Evolutionary conservation across 2,329 filamentous ascomycete genomes (phyloP), one percentile per base, ranked within the genome.

Genomic region (Diplodia intermedia): DNA sequence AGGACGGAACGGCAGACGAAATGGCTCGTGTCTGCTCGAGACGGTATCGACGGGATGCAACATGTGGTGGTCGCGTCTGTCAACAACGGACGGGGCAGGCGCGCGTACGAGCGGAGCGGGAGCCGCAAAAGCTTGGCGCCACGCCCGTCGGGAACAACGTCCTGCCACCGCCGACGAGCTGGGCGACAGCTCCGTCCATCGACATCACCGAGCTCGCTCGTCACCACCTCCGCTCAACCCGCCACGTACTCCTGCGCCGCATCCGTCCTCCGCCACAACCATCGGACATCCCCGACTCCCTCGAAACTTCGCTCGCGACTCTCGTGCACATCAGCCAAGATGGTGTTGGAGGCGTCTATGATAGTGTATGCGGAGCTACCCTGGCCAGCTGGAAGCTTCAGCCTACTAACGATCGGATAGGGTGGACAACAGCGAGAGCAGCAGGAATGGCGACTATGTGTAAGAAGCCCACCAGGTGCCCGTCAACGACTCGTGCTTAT

Each of bases 261-360:
- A 57, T 36, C 61, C 29, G 49, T 6, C 18, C 20, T n/a, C 26
- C 15, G 4, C 60, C 47, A 53, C 61, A 40, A 40, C 33, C 23
- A n/a, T 65, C 61, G 11, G 26, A 26, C 5, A 14, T 20, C 7
- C 18, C 55, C 26, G 20, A 7, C 60, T 26, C 14, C n/a, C 31
- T 54, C 36, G 23, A 43, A 23, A 4, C 57, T 7, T 50, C 23
- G 8, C 3, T 36, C 50, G 26, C 33, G 23, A 62, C 43, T 47
- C 23, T 18, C 57, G 57, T 47, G 43, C n/a, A 66, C 52, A 71
- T 75, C 80, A 80, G 82, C 80, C 89, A 94, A 86, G 78, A 99
- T 99, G 95, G 92, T 90, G 83, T 90, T 99, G 82, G 95, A 99
- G 89, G 96, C 95, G 84, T 96, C 97, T 71, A 98, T 99, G 94